Percentiles rank a stretch among this genome's conserved stretches.
Conservation (phyloP, 2,329 filamentous ascomycete genomes). For the Alternaria sp. region DNA sequence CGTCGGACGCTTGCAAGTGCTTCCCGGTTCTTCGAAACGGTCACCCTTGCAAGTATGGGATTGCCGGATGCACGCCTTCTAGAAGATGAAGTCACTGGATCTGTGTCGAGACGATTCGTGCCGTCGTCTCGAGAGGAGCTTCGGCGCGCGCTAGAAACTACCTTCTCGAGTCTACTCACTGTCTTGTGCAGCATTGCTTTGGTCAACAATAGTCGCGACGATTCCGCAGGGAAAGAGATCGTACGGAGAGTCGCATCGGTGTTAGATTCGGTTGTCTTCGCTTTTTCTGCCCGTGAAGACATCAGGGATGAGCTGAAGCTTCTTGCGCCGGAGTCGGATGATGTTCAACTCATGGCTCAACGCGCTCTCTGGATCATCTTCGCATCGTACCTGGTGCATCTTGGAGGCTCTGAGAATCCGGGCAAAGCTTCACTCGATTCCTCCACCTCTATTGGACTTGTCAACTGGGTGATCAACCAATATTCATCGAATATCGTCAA, state of each 20-base stretch:
- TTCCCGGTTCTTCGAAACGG: constrained; percentile 41
- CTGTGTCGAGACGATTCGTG: constrained; percentile 25
- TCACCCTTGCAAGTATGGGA: constrained; percentile 36
- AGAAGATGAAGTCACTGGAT: constrained; percentile 24
- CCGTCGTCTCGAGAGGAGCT: constrained; percentile 36
- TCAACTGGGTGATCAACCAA: constrained; percentile 31
- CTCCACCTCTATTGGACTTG: constrained; percentile 13
- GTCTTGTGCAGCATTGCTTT: constrained; percentile 44
- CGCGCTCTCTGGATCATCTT: constrained; percentile 37
- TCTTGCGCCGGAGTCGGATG: constrained; percentile 29
- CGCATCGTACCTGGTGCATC: constrained; percentile 32
- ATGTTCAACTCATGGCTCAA: constrained; percentile 38
- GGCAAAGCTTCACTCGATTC: constrained; percentile 14
- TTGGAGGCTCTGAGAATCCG: constrained; percentile 19
- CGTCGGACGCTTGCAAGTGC: constrained; percentile 31
- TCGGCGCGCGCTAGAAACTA: constrained; percentile 44
- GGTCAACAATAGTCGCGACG: constrained; percentile 28
- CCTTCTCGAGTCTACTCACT: constrained; percentile 44
- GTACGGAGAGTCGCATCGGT: constrained; percentile 28
- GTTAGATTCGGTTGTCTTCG: constrained; percentile 32
- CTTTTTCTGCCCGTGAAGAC: constrained; percentile 32
- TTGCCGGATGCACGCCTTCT: constrained; percentile 33
- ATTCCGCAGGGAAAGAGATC: constrained; percentile 18
- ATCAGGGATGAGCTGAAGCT: constrained; percentile 31
- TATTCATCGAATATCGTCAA: constrained; percentile 33